Conservation (phyloP, 2,329 filamentous ascomycete genomes). For the Aspergillus ochraceus region DNA sequence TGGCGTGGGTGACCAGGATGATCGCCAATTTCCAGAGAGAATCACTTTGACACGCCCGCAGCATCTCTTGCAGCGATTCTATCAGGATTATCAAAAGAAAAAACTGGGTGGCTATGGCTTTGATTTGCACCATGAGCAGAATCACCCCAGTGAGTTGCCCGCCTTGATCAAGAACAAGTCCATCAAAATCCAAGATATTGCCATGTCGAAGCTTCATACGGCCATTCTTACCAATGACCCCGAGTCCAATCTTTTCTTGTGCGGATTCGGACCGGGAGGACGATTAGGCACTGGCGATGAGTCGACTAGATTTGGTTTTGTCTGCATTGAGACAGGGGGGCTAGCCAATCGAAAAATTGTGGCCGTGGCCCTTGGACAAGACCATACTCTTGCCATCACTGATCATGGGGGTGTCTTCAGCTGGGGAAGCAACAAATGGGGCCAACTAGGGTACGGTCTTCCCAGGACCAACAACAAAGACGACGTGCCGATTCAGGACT, state of each 20-base stretch:
- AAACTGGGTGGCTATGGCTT: constrained; percentile 34
- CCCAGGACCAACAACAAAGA: constrained; percentile 65
- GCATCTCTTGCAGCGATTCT: constrained; percentile 71
- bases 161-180: constrained; percentile 70
- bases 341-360: constrained; percentile 72
- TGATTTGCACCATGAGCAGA: constrained; percentile 29
- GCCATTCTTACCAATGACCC: constrained; percentile 85
- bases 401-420: constrained; percentile 89
- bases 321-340: constrained; percentile 73
- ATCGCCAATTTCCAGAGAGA: constrained; percentile 89
- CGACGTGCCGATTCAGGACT: constrained; percentile 78
- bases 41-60: constrained; percentile 74
- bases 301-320: constrained; percentile 82
- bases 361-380: constrained; percentile 82
- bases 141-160: constrained; percentile 60
- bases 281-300: constrained; percentile 88
- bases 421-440: constrained; percentile 86
- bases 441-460: constrained; percentile 81
- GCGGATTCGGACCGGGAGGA: constrained; percentile 87
- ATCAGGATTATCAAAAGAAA: constrained; percentile 61
- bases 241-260: constrained; percentile 87
- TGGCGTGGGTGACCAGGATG: constrained; percentile 92
- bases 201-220: constrained; percentile 88
- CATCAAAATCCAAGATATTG: constrained; percentile 75
- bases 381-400: constrained; percentile 83